Conservation (phyloP, 306 rosid species). For the Potentilla sterilis region DNA sequence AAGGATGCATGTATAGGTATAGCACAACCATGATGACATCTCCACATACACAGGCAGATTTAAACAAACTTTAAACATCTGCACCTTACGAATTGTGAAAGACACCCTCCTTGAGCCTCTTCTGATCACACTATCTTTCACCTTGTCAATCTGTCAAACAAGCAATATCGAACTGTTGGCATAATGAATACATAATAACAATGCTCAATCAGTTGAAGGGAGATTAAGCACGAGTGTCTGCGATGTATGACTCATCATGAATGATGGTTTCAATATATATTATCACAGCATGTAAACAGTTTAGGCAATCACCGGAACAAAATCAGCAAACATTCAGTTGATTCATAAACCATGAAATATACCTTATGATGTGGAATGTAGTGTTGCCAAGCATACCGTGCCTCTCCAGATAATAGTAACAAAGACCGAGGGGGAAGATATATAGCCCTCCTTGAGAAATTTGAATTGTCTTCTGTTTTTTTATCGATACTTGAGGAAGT, state of each 20-base stretch:
- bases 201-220: not conserved
- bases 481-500: slow-evolving; percentile 36
- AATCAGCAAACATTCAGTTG: not conserved
- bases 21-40: not conserved
- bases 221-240: not conserved
- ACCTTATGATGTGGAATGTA: slow-evolving; percentile 96
- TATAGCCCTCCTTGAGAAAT: slow-evolving; percentile 54
- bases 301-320: not conserved
- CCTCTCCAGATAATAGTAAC: slow-evolving; percentile 84
- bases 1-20: not conserved
- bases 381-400: slow-evolving; percentile 90
- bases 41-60: slow-evolving; percentile 12
- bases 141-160: slow-evolving; percentile 61
- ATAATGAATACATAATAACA: slow-evolving; percentile 14
- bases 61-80: slow-evolving; percentile 13
- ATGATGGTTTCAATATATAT: not conserved
- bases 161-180: slow-evolving; percentile 10
- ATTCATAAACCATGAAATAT: not conserved
- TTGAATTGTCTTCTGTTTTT: slow-evolving; percentile 41
- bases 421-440: slow-evolving; percentile 82
- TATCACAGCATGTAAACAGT: not conserved
- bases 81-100: slow-evolving; percentile 79
- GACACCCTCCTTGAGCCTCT: slow-evolving; percentile 85
- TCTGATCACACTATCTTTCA: slow-evolving; percentile 52
- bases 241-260: not conserved